These are phyloP conservation scores for Fusarium annulatum DNA, from an alignment of 2,329 filamentous ascomycete genomes.

Conservation along the genomic window DNA sequence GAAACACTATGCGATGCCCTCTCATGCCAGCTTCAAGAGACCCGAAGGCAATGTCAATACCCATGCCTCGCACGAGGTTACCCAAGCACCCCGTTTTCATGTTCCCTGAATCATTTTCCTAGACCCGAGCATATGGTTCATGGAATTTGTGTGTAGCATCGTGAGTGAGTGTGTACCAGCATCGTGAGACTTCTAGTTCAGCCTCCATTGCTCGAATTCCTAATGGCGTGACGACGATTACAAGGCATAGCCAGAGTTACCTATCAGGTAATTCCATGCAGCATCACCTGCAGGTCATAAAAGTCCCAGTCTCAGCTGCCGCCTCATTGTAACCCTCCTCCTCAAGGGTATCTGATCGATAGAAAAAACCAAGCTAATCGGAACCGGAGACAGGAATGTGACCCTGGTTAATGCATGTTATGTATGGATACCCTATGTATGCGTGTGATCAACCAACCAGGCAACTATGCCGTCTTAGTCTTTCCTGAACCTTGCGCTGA, in stretches of 20 bases:
- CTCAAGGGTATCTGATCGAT: neutral
- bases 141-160: neutral
- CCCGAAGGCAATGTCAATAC: neutral
- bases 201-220: constrained; percentile 10
- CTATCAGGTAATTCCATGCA: neutral
- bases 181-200: neutral
- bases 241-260: neutral
- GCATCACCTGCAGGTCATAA: neutral
- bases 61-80: constrained; percentile 9
- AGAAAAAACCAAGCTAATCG: neutral
- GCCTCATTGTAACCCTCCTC: neutral
- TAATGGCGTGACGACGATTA: neutral
- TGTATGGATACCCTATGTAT: constrained; percentile 3
- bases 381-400: neutral
- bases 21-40: neutral
- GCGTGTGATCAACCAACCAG: neutral
- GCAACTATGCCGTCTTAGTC: neutral
- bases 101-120: constrained; percentile 1
- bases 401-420: neutral
- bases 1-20: constrained; percentile 2
- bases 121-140: neutral
- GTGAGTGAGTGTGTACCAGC: constrained; percentile 6
- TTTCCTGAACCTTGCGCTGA: neutral
- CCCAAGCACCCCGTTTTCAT: constrained; percentile 21
- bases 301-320: neutral